Conservation (phyloP, 371 early-diverging fungal species). For the Gilbertella persicaria region DNA sequence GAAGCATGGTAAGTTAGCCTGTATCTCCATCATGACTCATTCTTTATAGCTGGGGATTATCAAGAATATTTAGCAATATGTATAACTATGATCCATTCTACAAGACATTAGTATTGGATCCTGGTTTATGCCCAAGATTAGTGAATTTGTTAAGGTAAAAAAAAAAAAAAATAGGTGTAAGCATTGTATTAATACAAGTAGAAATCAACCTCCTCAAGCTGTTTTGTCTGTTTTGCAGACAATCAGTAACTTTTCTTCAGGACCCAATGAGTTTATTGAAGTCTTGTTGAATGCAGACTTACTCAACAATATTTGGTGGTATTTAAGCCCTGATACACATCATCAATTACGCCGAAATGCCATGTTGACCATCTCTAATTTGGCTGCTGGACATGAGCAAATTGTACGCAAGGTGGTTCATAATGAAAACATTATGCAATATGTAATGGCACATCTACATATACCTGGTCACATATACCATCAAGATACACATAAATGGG, state of each 20-base stretch:
- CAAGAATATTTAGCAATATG: slow-evolving; percentile 45
- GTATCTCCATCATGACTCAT: no score
- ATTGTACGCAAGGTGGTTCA: slow-evolving; percentile 39
- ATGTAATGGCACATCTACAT: slow-evolving; percentile 23
- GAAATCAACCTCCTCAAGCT: not conserved
- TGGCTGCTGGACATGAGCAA: slow-evolving; percentile 42
- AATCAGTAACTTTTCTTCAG: slow-evolving; percentile 48
- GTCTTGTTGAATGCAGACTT: slow-evolving; percentile 39
- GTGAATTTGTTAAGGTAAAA: slow-evolving; percentile 19
- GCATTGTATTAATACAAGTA: not conserved
- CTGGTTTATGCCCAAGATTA: slow-evolving; percentile 13
- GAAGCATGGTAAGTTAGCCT: slow-evolving; percentile 53
- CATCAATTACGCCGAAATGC: slow-evolving; percentile 38
- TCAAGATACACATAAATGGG: slow-evolving; percentile 1
- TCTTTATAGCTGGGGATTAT: slow-evolving; percentile 45
- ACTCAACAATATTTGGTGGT: slow-evolving; percentile 28
- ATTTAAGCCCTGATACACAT: slow-evolving; percentile 8
- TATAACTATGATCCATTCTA: slow-evolving; percentile 28
- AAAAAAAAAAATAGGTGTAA: not conserved
- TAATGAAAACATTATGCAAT: slow-evolving; percentile 35
- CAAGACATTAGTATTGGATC: slow-evolving; percentile 3
- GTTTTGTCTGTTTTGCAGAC: slow-evolving; percentile 30
- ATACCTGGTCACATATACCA: slow-evolving; percentile 20
- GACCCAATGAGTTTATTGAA: slow-evolving; percentile 42
- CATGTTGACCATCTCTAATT: slow-evolving; percentile 42